These are phyloP conservation scores for Eremothecium cymbalariae DNA, from an alignment of 1,139 yeast species.

Conservation along the genomic window DNA sequence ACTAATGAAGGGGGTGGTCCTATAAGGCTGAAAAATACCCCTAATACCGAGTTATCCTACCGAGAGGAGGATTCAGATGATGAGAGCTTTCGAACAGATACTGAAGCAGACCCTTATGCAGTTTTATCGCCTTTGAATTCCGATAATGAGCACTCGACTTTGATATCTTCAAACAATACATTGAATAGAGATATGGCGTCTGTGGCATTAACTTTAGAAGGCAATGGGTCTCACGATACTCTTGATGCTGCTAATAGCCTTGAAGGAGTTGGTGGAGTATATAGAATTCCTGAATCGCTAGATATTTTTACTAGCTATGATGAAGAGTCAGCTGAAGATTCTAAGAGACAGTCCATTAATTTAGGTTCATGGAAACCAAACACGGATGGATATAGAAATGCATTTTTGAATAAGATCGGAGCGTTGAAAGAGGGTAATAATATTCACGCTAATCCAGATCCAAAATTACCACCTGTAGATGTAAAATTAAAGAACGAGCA, in stretches of 20 bases:
- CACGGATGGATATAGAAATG: slow-evolving; percentile 26
- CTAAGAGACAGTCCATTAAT: slow-evolving; percentile 16
- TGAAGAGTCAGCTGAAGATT: slow-evolving; percentile 6
- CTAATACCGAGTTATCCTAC: slow-evolving; percentile 17
- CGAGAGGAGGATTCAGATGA: slow-evolving; percentile 5
- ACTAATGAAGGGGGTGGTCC: slow-evolving; percentile 5
- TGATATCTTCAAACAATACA: no score
- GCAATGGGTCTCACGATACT: no score
- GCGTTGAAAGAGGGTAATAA: slow-evolving; percentile 22
- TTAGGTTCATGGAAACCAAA: slow-evolving; percentile 29
- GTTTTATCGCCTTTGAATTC: no score
- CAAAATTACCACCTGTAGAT: slow-evolving; percentile 11
- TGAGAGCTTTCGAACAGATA: no score
- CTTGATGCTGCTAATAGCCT: no score
- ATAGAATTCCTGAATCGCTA: no score
- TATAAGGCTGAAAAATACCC: slow-evolving; percentile 13
- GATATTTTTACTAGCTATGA: slow-evolving; percentile 3
- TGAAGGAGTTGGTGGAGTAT: no score
- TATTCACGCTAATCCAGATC: slow-evolving; percentile 22
- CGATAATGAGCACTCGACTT: no score
- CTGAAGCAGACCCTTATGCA: no score
- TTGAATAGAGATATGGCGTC: no score
- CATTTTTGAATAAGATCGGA: slow-evolving; percentile 26
- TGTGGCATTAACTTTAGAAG: no score
- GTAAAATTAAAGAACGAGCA: slow-evolving; percentile 25